Base-by-base conservation (phyloP, 2,329 filamentous ascomycete genomes). In the Phoma herbarum region DNA sequence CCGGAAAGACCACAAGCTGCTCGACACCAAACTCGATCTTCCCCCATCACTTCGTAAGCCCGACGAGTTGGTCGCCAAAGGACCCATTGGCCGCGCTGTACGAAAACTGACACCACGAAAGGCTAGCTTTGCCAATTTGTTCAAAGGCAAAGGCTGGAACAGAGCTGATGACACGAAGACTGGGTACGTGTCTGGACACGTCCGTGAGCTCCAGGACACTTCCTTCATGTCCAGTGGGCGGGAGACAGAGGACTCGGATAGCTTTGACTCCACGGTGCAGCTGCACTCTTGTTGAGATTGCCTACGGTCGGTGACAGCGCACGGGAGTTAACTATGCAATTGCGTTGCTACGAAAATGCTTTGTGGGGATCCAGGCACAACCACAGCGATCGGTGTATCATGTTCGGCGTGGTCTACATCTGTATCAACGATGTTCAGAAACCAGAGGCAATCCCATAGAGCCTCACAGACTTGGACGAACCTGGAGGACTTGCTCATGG, bases 21-120 rank as follows among this genome's bases (percentile, higher is more conserved):
- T 73, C 10, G 65, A 62, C 22, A 61, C 57, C 12, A 51, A 60
- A 41, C 31, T 59, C 33, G 62, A 69, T 37, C 43, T 65, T 20
- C 61, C 65, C 16, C 48, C 62, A 2, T 54, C 65, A 49, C 50
- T 54, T n/a, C 64, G 63, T 61, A 72, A 68, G 62, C 66, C 65
- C 35, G 62, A 67, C 20, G 64, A 72, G 23, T 56, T 52, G 29
- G 54, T 57, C 26, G 58, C 53, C 39, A 65, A 68, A 61, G 71
- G 71, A 46, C 54, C 71, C 11, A 63, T 75, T 50, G 68, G 68
- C 39, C 65, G 72, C 58, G 72, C 72, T 23, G 66, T 75, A 22
- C 65, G 73, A 44, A 75, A 70, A 59, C 61, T 76, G 59, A 75
- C 74, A 33, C 73, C 73, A 29, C 65, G 73, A 16, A 76, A 76